A percentile compares a stretch with the other conserved stretches of the same genome.
phyloP scores from a whole-genome alignment of 176 grass and related monocot species.

The Oryza glaberrima region DNA sequence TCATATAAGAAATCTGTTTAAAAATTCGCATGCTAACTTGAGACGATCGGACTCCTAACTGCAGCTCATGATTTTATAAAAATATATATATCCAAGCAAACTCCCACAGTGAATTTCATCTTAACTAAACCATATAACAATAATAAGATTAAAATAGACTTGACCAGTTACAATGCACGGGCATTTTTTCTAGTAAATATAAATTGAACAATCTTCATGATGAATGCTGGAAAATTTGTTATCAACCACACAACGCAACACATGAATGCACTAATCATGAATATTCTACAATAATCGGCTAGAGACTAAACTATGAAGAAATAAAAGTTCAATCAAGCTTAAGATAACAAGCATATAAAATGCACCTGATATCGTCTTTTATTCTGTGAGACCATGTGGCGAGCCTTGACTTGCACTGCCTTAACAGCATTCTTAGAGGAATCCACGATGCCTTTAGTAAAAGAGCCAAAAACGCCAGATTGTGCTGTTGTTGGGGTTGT shows the following conservation, averaged over 20 bases:
- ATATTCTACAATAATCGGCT: conserved; percentile 34
- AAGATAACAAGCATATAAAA: conserved; percentile 13
- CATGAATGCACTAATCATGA: background rate
- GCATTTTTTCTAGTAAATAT: background rate
- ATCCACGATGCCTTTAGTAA: conserved; percentile 92
- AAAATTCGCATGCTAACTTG: no score
- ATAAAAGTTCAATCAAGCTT: background rate
- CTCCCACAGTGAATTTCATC: no score
- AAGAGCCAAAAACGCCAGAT: conserved; percentile 82
- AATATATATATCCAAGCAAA: no score
- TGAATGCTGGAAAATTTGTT: background rate
- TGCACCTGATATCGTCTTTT: conserved; percentile 95
- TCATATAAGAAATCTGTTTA: no score
- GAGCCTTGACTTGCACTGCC: conserved; percentile 96
- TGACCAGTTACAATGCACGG: no score
- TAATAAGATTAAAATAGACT: no score
- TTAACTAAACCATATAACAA: no score
- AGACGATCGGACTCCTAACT: no score
- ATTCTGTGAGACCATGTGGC: conserved; percentile 97
- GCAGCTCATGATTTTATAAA: no score
- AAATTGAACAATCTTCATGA: background rate
- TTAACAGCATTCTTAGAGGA: conserved; percentile 96
- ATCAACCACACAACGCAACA: background rate
- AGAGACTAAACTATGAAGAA: background rate
- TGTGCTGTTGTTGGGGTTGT: conserved; percentile 54